Evolutionary conservation across 495 filamentous ascomycete genomes (phyloP), one percentile per base, ranked within the genome.

Genomic region (Tuber calosporum): DNA sequence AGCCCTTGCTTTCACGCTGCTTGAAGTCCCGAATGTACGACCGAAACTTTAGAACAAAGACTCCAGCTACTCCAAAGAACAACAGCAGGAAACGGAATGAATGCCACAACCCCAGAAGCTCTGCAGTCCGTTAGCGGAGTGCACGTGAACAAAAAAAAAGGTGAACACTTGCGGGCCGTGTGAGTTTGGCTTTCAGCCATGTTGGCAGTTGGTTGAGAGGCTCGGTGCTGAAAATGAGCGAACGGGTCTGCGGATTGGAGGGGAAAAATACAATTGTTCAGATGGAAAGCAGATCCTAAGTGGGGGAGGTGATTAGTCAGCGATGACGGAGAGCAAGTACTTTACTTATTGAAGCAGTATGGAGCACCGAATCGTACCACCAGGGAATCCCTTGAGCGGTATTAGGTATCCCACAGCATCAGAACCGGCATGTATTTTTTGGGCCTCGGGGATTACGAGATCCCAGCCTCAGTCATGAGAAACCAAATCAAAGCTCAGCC

Each of bases 41-140:
- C 71, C 75, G 74, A 71, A 83, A 72, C 26, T 82, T 82, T 37
- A 76, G 75, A 67, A 84, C 83, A 36, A 88, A 77, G 71, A 84
- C 83, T 42, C 83, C 79, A 62, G 84, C 84, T 19, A 84, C 70
- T 13, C 83, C 74, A 20, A 84, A 80, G 30, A 86, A 73, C 34
- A 89, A 79, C n/a, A 89, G 84, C 3, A 84, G 82, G 37, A 86
- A 81, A 53, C 88, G 84, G 79, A 87, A 82, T 41, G 82, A 74
- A 79, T 89, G 87, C 88, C 87, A 89, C 36, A 86, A 73, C 73
- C 85, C 85, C 40, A 88, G 78, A 58, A 84, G 77, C 73, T 84
- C 87, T 88, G 37, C 22, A 40, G 1, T 36, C 36, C 26, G 22
- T 77, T 67, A 77, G 66, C 20, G 11, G 53, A 3, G 13, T 62